Percentiles rank a stretch among this genome's conserved stretches.
These are phyloP conservation scores for Leccinum truebloodii DNA, from an alignment of 768 basidiomycete genomes.

Conservation along the genomic window DNA sequence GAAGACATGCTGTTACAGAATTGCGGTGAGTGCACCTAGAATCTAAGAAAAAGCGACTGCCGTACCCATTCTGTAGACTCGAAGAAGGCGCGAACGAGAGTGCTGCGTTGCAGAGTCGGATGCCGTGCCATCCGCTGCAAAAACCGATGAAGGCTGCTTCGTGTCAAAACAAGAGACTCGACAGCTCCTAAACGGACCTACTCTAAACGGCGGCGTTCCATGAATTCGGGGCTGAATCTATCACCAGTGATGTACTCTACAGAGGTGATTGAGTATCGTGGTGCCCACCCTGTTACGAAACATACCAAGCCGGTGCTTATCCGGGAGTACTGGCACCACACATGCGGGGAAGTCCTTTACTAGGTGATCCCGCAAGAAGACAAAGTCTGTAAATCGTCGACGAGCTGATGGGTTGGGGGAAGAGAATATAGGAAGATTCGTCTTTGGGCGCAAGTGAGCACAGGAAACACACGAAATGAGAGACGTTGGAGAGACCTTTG, in stretches of 20 bases:
- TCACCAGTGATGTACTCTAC: conserved; percentile 97
- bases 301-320: conserved; percentile 94
- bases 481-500: conserved; percentile 60
- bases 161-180: conserved; percentile 6
- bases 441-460: conserved; percentile 50
- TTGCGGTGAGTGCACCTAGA: conserved; percentile 5
- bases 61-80: conserved; percentile 98
- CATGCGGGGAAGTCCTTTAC: conserved; percentile 94
- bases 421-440: conserved; percentile 87
- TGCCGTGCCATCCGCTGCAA: conserved; percentile 89
- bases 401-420: conserved; percentile 72
- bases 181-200: conserved; percentile 40
- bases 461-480: background rate
- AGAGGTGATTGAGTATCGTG: conserved; percentile 5
- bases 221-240: conserved; percentile 95
- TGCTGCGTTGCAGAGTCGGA: conserved; percentile 89
- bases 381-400: conserved; percentile 95
- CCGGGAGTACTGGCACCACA: conserved; percentile 95
- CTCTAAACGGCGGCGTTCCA: conserved; percentile 90
- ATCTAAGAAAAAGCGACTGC: background rate
- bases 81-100: conserved; percentile 90
- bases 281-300: conserved; percentile 10
- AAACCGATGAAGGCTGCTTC: conserved; percentile 83
- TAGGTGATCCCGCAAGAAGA: conserved; percentile 87
- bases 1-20: conserved; percentile 71